Percentiles rank a stretch among this genome's conserved stretches.
Evolutionary conservation across 177 flowering plant genomes (phyloP).

Genomic region (Vitis hybrid): DNA sequence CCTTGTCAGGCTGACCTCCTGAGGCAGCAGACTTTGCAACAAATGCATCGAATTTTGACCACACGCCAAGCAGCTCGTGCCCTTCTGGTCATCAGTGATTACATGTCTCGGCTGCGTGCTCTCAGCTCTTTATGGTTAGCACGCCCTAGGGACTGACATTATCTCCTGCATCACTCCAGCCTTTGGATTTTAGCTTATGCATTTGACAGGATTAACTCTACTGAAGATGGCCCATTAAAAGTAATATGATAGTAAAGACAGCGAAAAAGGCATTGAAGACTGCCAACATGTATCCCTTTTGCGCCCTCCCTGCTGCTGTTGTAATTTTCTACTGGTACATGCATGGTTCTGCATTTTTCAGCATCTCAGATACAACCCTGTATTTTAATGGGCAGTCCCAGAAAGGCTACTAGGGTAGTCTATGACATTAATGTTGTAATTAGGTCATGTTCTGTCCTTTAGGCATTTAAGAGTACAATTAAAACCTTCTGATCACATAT

Average conservation of each 20-base stretch:
- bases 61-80: conserved; percentile 92
- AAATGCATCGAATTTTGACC: conserved; percentile 77
- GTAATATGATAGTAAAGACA: not conserved
- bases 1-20: conserved; percentile 74
- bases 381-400: not conserved
- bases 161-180: not conserved
- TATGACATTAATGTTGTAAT: conserved; percentile 3
- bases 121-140: conserved; percentile 90
- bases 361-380: not conserved
- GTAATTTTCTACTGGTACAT: not conserved
- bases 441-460: not conserved
- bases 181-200: not conserved
- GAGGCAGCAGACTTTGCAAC: conserved; percentile 86
- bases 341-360: not conserved
- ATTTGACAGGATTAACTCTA: not conserved
- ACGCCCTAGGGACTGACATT: conserved; percentile 60
- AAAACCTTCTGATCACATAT: not conserved
- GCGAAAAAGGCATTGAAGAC: too few relatives aligned
- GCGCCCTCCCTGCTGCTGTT: not conserved
- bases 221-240: not conserved
- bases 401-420: not conserved
- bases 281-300: not conserved
- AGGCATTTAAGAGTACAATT: conserved; percentile 1
- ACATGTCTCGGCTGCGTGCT: conserved; percentile 69
- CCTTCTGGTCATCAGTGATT: conserved; percentile 73